Base-by-base conservation (phyloP, 2,329 filamentous ascomycete species). In the Epichloe glyceriae region DNA sequence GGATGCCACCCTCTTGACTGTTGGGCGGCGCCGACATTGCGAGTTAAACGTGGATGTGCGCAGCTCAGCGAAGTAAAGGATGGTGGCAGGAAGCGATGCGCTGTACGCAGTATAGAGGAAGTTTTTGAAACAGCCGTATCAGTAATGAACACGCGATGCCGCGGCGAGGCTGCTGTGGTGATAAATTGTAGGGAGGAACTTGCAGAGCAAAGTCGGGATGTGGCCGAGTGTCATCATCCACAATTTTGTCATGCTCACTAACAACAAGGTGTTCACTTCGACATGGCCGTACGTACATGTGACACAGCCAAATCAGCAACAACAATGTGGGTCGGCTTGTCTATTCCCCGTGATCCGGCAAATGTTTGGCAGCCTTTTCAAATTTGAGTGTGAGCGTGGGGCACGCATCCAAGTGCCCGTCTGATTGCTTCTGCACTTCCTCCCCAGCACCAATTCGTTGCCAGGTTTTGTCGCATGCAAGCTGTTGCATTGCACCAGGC, bases 231-330 rank as follows among this genome's bases (percentile, higher is more conserved):
- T 47, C 50, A 49, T 55, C 47, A 46, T 50, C n/a, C 12, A 33
- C 41, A 20, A 38, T 48, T 39, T 44, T 45, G 14, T 15, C 45
- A 34, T 43, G 47, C 49, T 54, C 53, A 56, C 59, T 59, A 55
- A 64, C 59, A 63, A 64, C 65, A 63, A 56, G 60, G 65, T 68
- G 65, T 68, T 64, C 63, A 67, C 62, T 67, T 68, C 52, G 40
- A 19, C 11, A 10, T 20, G 2, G 19, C n/a, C 49, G 15, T 8
- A 20, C 5, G n/a, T n/a, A n/a, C n/a, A n/a, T n/a, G n/a, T 19
- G 12, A 3, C n/a, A 45, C 55, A 39, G 51, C 37, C 41, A 38
- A 33, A 47, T 55, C 22, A 19, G 7, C 3, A 7, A 5, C n/a
- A 45, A 45, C 14, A 14, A n/a, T 35, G 49, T 40, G 51, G 39